phyloP scores from a whole-genome alignment of 495 filamentous ascomycete species.

The Penicillium roqueforti region DNA sequence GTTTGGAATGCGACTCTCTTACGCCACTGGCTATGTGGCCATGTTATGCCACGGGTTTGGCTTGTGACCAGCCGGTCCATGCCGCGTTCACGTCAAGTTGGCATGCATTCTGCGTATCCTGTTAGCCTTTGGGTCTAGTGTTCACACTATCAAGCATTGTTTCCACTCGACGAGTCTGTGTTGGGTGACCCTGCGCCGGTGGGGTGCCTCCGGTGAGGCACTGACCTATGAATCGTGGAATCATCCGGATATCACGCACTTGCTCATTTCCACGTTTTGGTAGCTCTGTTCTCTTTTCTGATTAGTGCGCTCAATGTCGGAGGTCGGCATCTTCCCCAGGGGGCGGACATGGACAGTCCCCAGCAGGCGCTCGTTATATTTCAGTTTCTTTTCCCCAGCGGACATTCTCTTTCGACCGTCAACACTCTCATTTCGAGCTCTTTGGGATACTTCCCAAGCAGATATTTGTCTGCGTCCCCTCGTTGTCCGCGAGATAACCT shows the following conservation, averaged over 20 bases:
- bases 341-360: not conserved
- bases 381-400: not conserved
- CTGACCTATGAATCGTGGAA: not conserved
- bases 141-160: slow-evolving; percentile 1
- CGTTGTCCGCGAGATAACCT: slow-evolving; percentile 26
- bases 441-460: slow-evolving; percentile 30
- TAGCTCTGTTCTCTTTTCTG: slow-evolving; percentile 4
- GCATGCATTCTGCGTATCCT: not conserved
- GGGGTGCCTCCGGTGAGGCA: not conserved
- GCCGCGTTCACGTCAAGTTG: not conserved
- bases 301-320: slow-evolving; percentile 6
- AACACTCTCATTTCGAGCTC: slow-evolving; percentile 20
- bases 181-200: not conserved
- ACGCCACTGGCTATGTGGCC: not conserved
- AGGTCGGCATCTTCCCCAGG: slow-evolving; percentile 7
- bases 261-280: slow-evolving; percentile 6
- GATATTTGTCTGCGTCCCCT: slow-evolving; percentile 50
- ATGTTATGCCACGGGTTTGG: not conserved
- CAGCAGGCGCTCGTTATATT: not conserved
- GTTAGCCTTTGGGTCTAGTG: not conserved
- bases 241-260: not conserved
- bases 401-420: slow-evolving; percentile 7
- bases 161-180: not conserved
- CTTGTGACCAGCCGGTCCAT: not conserved
- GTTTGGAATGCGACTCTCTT: not conserved